Base-by-base conservation (phyloP, 768 basidiomycete genomes). In the Termitomyces sp. region DNA sequence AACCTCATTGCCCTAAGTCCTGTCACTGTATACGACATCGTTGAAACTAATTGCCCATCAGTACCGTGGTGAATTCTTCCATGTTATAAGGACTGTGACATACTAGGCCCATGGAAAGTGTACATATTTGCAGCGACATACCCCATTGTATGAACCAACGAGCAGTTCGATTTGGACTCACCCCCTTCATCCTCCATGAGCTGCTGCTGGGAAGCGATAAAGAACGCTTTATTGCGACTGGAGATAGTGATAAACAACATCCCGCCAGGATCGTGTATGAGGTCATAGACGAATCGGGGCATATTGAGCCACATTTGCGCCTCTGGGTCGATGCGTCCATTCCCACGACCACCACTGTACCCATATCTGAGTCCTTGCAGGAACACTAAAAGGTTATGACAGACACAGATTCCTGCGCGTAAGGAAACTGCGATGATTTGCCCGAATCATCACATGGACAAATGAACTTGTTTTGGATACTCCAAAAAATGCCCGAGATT, bases 121-220 rank as follows among this genome's bases (percentile, higher is more conserved):
- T n/a, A n/a, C n/a, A n/a, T n/a, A n/a, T n/a, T n/a, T n/a, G n/a
- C n/a, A n/a, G n/a, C n/a, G n/a, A n/a, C n/a, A n/a, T n/a, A n/a
- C n/a, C n/a, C n/a, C n/a, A n/a, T n/a, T n/a, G n/a, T n/a, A n/a
- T n/a, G n/a, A n/a, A n/a, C n/a, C n/a, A n/a, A n/a, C n/a, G n/a
- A n/a, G n/a, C n/a, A n/a, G n/a, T n/a, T n/a, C n/a, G n/a, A 2
- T 74, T 93, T 22, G 95, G 91, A 0, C 73, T 87, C 8, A 74
- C 74, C 57, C 84, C 84, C 5, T 66, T 71, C 9, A 65, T 82
- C 0, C 71, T 86, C 14, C 81, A 81, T 0, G 71, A 78, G n/a
- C n/a, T n/a, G 49, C 69, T 80, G 22, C 68, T 81, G 18, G 70
- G 65, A 42, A 59, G 58, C 39, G 59, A 42, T 37, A 63, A 58